These are phyloP conservation scores for Coemansia sp. DNA, from an alignment of 192 early-diverging fungal genomes.

Conservation along the genomic window DNA sequence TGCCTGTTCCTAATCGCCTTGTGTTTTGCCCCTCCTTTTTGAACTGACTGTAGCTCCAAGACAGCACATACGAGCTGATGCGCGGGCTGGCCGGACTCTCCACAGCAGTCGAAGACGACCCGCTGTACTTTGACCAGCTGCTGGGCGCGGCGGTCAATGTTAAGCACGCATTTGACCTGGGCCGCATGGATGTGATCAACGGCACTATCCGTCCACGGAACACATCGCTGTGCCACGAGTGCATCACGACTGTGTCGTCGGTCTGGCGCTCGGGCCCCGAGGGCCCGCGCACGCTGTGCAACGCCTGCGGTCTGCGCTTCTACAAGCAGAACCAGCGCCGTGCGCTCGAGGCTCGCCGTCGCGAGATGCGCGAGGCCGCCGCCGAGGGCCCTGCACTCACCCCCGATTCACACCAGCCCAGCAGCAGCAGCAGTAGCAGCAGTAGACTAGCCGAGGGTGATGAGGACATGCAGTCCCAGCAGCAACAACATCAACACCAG, in stretches of 20 bases:
- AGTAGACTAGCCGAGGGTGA: conserved; percentile 11
- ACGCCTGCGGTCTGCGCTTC: conserved; percentile 61
- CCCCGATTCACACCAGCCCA: not conserved
- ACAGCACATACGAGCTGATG: conserved; percentile 49
- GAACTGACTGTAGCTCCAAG: conserved; percentile 47
- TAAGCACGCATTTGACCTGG: conserved; percentile 52
- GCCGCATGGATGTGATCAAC: conserved; percentile 51
- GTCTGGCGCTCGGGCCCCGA: conserved; percentile 54
- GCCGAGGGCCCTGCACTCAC: not conserved
- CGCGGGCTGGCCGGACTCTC: conserved; percentile 42
- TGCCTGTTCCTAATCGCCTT: too few relatives aligned
- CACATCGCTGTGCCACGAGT: conserved; percentile 53
- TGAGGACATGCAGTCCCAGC: not conserved
- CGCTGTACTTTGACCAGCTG: conserved; percentile 53
- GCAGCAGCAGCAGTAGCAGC: conserved; percentile 14
- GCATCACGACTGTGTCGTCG: conserved; percentile 52
- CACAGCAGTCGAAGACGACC: conserved; percentile 44
- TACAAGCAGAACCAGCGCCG: conserved; percentile 56
- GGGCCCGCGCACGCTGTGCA: conserved; percentile 57
- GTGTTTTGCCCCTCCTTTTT: not conserved
- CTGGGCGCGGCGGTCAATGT: conserved; percentile 49
- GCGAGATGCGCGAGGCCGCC: conserved; percentile 30
- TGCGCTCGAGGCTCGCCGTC: conserved; percentile 44
- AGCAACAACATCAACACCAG: conserved; percentile 1
- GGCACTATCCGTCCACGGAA: conserved; percentile 51